Evolutionary conservation across 1,284 basidiomycete species (phyloP), one percentile per base, ranked within the genome.

Genomic region (Melampsora americana): DNA sequence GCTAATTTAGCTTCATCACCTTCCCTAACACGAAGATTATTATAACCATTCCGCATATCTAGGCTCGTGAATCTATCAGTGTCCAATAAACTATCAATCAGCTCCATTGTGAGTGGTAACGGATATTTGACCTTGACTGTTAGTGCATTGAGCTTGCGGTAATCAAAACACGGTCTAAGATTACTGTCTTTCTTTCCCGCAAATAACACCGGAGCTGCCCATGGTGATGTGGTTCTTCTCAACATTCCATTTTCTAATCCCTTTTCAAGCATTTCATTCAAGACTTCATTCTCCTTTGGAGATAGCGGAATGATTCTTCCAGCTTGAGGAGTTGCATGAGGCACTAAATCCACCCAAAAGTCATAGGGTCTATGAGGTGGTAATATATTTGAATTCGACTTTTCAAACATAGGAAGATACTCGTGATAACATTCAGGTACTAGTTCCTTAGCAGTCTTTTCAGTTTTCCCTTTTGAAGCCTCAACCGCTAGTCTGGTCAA

Each of bases 251-350:
- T 62, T 20, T 14, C 18, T 5, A 62, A n/a, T 2, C 60, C 26
- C 4, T 60, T 6, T n/a, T 60, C 56, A n/a, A 20, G 56, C 18
- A 18, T n/a, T 23, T 60, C 23, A 28, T 60, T 28, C 56, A 60
- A 18, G 18, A 28, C 56, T 60, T 60, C 56, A 20, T 60, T 60
- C 30, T 60, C 18, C 11, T n/a, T 28, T n/a, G 18, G 56, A 20
- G 56, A 60, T 28, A 60, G 56, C 11, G 56, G 56, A 28, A 60
- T 60, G 18, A 60, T 60, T 60, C n/a, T n/a, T n/a, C n/a, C n/a
- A n/a, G n/a, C n/a, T n/a, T n/a, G n/a, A n/a, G n/a, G n/a, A n/a
- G n/a, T 60, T 61, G 12, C 5, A 26, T 11, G 4, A 14, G 18
- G 20, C 60, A 26, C 12, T 30, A 23, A 7, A 26, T 35, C 39